Evolutionary conservation across 2,329 filamentous ascomycete genomes (phyloP), one percentile per base, ranked within the genome.

Genomic region (Verticillium zaregamsianum): DNA sequence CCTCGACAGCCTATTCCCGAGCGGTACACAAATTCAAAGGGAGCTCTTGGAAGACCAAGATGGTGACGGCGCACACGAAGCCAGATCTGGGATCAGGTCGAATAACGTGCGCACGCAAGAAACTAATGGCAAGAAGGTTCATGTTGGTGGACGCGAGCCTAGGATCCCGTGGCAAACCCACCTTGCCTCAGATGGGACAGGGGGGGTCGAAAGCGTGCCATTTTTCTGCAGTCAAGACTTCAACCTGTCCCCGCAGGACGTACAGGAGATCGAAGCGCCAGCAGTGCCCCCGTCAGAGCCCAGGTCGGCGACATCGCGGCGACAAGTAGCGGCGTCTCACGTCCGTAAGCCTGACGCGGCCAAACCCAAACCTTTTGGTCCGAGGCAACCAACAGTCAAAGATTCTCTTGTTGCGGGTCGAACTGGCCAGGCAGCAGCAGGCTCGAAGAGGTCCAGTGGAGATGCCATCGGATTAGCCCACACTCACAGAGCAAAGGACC

Each of bases 141-240:
- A 37, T 6, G 35, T 12, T 15, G 15, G 3, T 40, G 17, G 37
- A 20, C 14, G 6, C 15, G 37, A 17, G 37, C 17, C 37, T 7
- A 17, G 15, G 15, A n/a, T 7, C 14, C 37, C 17, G 15, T 2
- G 20, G 9, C n/a, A 49, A 6, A 25, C 9, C 11, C 45, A 12
- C 12, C 20, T 49, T 6, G 25, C 45, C 23, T 23, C 23, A n/a
- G 14, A 9, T 5, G 12, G 23, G 28, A 25, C 54, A 55, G 25
- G 8, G 2, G 14, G 14, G 8, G n/a, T 12, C 25, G 54, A 55
- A 11, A 25, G 17, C 25, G 15, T 77, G 14, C 68, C 74, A 0
- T 74, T 77, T 59, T 70, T 80, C 40, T 79, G 75, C 2, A 80
- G 79, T 0, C 81, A 82, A 62, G 81, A 83, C 64, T 61, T 82